A percentile compares a stretch with the other conserved stretches of the same genome.
These are phyloP conservation scores for Trichoderma asperellum DNA, from an alignment of 2,329 filamentous ascomycete genomes.

Conservation along the genomic window DNA sequence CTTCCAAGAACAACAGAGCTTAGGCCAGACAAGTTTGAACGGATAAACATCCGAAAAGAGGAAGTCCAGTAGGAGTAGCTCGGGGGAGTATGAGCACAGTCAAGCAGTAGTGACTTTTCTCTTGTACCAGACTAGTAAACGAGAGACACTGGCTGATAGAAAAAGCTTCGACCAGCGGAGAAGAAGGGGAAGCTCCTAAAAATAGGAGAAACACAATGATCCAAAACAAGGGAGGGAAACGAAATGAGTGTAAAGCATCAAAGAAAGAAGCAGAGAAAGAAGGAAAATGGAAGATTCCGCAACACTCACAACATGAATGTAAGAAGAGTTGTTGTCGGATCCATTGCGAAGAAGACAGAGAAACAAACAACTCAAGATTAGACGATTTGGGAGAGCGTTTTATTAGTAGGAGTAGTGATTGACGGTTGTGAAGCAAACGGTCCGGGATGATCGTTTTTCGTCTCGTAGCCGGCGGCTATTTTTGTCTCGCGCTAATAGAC, in stretches of 20 bases:
- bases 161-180: constrained; percentile 8
- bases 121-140: constrained; percentile 9
- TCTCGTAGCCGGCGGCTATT: constrained; percentile 21
- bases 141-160: constrained; percentile 20
- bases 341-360: constrained; percentile 47
- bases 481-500: constrained; percentile 13
- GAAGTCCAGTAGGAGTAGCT: neutral
- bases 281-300: constrained; percentile 25
- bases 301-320: constrained; percentile 69
- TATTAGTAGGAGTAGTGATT: constrained; percentile 12
- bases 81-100: neutral
- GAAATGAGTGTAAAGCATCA: constrained; percentile 32
- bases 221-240: constrained; percentile 29
- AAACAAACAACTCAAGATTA: neutral
- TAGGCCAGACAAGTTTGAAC: constrained; percentile 11
- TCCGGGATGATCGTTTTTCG: neutral
- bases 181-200: constrained; percentile 9
- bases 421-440: neutral
- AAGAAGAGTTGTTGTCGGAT: constrained; percentile 67
- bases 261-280: constrained; percentile 32
- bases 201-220: constrained; percentile 16
- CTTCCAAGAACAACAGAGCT: neutral
- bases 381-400: constrained; percentile 6
- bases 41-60: neutral
- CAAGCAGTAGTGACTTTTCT: neutral